Percentiles rank a stretch among this genome's conserved stretches.
Conservation (phyloP, 1,284 basidiomycete genomes). For the Leccinum subspadiceum region DNA sequence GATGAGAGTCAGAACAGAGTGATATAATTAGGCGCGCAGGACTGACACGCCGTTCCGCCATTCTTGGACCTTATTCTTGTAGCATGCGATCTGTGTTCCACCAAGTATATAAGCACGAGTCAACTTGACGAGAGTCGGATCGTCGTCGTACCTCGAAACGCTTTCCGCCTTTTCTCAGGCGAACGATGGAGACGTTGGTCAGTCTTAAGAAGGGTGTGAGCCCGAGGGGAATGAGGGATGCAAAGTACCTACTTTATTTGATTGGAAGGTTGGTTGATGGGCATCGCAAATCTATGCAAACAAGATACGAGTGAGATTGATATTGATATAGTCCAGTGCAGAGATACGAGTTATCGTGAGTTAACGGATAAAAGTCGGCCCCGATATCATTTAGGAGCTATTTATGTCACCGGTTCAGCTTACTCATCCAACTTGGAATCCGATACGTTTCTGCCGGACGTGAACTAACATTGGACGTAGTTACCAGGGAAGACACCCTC, state of each 20-base stretch:
- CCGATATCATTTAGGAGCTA: conserved; percentile 19
- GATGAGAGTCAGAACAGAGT: conserved; percentile 1
- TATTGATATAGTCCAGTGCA: not conserved
- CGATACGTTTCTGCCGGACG: not conserved
- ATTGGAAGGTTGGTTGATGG: conserved; percentile 80
- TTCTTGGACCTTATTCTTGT: conserved; percentile 99
- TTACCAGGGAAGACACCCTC: conserved; percentile 94
- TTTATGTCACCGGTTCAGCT: conserved; percentile 1
- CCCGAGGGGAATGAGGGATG: not conserved
- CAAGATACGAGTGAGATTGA: not conserved
- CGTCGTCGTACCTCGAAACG: conserved; percentile 79
- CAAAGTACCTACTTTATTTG: conserved; percentile 71
- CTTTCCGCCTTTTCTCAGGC: conserved; percentile 95
- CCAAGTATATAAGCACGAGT: not conserved
- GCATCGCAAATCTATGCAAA: conserved; percentile 34
- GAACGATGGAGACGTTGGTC: conserved; percentile 95
- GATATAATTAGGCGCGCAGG: not conserved
- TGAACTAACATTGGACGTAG: conserved; percentile 37
- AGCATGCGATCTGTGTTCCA: conserved; percentile 83
- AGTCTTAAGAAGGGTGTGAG: conserved; percentile 49
- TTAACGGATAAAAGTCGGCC: conserved; percentile 5
- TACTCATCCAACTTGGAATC: not conserved
- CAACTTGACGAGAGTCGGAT: not conserved
- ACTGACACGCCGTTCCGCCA: conserved; percentile 89
- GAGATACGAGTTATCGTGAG: conserved; percentile 4